Evolutionary conservation across 2,329 filamentous ascomycete species (phyloP).

Genomic region (Leptographium flavum): DNA sequence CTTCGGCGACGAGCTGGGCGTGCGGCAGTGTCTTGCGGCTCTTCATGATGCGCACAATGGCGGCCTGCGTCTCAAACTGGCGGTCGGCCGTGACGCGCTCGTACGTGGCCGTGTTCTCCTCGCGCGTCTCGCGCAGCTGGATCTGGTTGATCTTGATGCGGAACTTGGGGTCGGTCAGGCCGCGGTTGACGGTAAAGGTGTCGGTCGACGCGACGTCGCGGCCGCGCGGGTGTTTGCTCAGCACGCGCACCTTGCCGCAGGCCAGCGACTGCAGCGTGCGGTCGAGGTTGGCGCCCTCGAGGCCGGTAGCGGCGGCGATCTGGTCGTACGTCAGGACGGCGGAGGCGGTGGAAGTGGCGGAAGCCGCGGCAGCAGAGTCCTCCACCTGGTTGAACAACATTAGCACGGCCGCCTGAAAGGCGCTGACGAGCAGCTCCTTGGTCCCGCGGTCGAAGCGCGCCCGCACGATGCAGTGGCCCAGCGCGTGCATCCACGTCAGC

Average conservation of each 20-base stretch:
- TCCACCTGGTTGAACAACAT: slow-evolving; percentile 70
- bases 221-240: slow-evolving; percentile 73
- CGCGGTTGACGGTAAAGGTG: slow-evolving; percentile 67
- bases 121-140: slow-evolving; percentile 87
- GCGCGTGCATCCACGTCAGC: slow-evolving; percentile 79
- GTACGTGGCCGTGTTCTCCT: slow-evolving; percentile 90
- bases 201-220: slow-evolving; percentile 67
- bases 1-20: slow-evolving; percentile 75
- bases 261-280: slow-evolving; percentile 91
- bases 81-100: slow-evolving; percentile 78
- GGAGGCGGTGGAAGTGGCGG: slow-evolving; percentile 16
- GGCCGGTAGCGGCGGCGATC: slow-evolving; percentile 58
- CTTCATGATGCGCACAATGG: slow-evolving; percentile 97
- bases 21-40: slow-evolving; percentile 76
- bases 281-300: slow-evolving; percentile 65
- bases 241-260: slow-evolving; percentile 73
- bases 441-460: slow-evolving; percentile 64
- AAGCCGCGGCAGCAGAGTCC: neutral
- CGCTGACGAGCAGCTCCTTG: slow-evolving; percentile 84
- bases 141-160: slow-evolving; percentile 98
- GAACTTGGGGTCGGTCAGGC: slow-evolving; percentile 68
- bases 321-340: slow-evolving; percentile 61
- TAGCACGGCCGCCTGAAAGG: slow-evolving; percentile 83
- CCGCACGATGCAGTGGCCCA: slow-evolving; percentile 81
- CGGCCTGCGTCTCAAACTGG: slow-evolving; percentile 92